Evolutionary conservation across 2,329 filamentous ascomycete genomes (phyloP), one percentile per base, ranked within the genome.

Genomic region (Fusarium continuum): DNA sequence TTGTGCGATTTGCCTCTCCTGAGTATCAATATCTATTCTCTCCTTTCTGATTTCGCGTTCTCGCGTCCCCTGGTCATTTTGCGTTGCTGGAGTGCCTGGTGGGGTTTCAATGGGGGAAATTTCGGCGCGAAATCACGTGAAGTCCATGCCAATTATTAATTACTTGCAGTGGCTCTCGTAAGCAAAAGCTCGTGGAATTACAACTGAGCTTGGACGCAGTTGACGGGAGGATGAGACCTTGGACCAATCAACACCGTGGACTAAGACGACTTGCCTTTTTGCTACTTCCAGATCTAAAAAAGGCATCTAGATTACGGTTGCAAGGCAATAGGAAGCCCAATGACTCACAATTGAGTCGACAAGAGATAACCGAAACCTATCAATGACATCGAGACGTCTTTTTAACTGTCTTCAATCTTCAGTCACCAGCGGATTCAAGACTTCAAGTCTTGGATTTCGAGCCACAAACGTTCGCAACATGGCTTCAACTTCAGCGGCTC

Each of bases 81-180:
- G 36, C 55, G 54, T 66, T 66, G 65, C 47, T 34, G 35, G 53
- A 53, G 61, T 25, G 50, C 45, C 50, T 59, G 54, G 54, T 64
- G 62, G 57, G 56, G 55, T 55, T 49, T 17, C 57, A 48, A 56
- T 54, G 62, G 64, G 63, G 58, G 61, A 31, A 31, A 45, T 3
- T 23, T n/a, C 56, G 52, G 43, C 26, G 64, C 69, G 69, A 31
- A 61, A 35, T 71, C 69, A 71, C 69, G 69, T 71, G 69, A 43
- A n/a, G 2, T 1, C 4, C 2, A 20, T 52, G 45, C 39, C 39
- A 36, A 71, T 71, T 70, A 68, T 69, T 69, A 71, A 71, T 71
- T 69, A 52, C 55, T 40, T 48, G 22, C 14, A 13, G 22, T 13
- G 17, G 38, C 44, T 61, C 53, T 60, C 53, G 60, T 67, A 68